Percentiles rank a stretch among this genome's conserved stretches.
Evolutionary conservation across 148 eudicot genomes (phyloP).

Genomic region (Cornus florida): DNA sequence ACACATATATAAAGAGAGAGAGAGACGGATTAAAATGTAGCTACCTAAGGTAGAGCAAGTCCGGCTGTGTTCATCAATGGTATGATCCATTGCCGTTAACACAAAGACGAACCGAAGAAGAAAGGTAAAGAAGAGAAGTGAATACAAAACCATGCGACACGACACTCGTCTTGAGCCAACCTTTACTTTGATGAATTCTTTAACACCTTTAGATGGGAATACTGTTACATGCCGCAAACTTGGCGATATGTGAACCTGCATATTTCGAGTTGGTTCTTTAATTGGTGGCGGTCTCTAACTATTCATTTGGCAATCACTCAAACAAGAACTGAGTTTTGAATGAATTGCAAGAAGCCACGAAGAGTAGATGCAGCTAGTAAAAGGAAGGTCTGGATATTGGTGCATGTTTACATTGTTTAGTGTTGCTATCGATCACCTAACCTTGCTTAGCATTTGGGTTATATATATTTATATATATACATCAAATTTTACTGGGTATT

Average conservation of each 20-base stretch:
- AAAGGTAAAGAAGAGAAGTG: constrained; percentile 65
- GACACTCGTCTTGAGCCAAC: constrained; percentile 72
- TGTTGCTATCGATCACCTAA: constrained; percentile 85
- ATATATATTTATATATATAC: not conserved
- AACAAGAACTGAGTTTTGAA: not conserved
- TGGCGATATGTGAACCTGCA: constrained; percentile 98
- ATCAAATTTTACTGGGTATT: no score
- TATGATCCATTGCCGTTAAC: constrained; percentile 60
- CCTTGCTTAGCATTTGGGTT: constrained; percentile 68
- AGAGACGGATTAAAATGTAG: not conserved
- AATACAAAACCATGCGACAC: constrained; percentile 70
- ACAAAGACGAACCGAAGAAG: constrained; percentile 83
- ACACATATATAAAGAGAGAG: not conserved
- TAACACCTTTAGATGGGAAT: constrained; percentile 68
- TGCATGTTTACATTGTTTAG: constrained; percentile 12
- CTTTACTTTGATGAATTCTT: constrained; percentile 82
- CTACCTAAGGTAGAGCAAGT: constrained; percentile 76
- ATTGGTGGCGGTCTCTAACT: not conserved
- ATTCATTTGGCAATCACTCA: not conserved
- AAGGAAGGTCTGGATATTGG: constrained; percentile 25
- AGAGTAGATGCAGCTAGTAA: constrained; percentile 26
- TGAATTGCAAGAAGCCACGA: constrained; percentile 20
- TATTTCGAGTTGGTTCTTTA: not conserved
- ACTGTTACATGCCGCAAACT: constrained; percentile 94
- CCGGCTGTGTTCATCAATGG: constrained; percentile 56